phyloP scores from a whole-genome alignment of 2,329 filamentous ascomycete genomes.

The Claviceps sorghi region DNA sequence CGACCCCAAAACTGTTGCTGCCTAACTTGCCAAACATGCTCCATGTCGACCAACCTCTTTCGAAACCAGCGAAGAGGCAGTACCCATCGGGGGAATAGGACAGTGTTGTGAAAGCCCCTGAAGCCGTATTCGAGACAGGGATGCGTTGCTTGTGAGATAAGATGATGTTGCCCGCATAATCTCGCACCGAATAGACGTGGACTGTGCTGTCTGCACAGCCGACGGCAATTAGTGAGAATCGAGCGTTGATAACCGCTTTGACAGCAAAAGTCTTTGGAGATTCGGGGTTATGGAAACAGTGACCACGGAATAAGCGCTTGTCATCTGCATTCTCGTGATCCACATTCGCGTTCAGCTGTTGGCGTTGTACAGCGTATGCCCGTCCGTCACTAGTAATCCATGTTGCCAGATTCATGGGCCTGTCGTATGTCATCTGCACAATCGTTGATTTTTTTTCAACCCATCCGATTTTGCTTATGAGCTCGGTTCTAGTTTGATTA shows the following conservation, averaged over 20 bases:
- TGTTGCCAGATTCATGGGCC: constrained; percentile 88
- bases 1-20: constrained; percentile 66
- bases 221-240: constrained; percentile 85
- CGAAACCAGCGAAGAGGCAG: constrained; percentile 85
- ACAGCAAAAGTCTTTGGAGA: constrained; percentile 45
- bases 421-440: constrained; percentile 78
- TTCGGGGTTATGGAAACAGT: constrained; percentile 73
- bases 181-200: constrained; percentile 79
- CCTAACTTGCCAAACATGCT: constrained; percentile 91
- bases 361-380: constrained; percentile 79
- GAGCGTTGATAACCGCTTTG: constrained; percentile 75
- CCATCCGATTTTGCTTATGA: constrained; percentile 78
- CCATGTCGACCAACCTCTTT: constrained; percentile 89
- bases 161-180: constrained; percentile 87
- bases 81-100: constrained; percentile 91
- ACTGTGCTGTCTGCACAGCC: constrained; percentile 69
- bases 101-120: constrained; percentile 60
- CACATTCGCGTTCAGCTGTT: constrained; percentile 25
- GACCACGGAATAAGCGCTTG: constrained; percentile 68
- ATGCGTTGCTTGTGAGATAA: constrained; percentile 64
- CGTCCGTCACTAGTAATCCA: constrained; percentile 84
- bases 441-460: constrained; percentile 64
- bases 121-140: constrained; percentile 50
- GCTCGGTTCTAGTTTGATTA: constrained; percentile 78
- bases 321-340: constrained; percentile 30